Conservation (phyloP, 306 rosid species). For the Cucurbita moschata region DNA sequence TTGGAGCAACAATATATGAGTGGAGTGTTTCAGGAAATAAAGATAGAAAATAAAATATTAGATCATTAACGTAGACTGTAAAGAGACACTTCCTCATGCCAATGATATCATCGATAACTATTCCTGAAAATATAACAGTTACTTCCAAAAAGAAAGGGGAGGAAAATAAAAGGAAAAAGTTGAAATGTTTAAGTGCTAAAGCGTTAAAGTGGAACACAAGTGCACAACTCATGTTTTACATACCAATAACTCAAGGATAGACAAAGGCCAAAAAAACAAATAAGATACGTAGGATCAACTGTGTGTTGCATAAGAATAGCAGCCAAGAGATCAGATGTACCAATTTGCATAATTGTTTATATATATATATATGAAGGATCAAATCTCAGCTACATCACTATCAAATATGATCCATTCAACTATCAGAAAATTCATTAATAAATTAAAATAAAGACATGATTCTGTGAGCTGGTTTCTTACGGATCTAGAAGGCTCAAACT, state of each 20-base stretch:
- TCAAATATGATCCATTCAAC: neutral
- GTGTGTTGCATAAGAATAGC: neutral
- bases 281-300: neutral
- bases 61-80: neutral
- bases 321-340: neutral
- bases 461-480: slow-evolving; percentile 35
- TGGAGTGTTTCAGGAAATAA: neutral
- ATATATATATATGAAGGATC: neutral
- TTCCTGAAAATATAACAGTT: neutral
- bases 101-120: neutral
- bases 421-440: neutral
- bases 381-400: neutral
- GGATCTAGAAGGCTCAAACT: slow-evolving; percentile 96
- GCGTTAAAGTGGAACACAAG: neutral
- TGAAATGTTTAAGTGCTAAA: neutral
- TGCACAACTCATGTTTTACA: neutral
- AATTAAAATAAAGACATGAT: slow-evolving; percentile 7
- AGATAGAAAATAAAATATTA: neutral
- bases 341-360: neutral
- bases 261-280: neutral
- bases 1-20: slow-evolving; percentile 5
- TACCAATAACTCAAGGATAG: neutral
- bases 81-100: neutral
- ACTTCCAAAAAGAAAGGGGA: neutral
- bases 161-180: neutral